A percentile compares a stretch with the other conserved stretches of the same genome.
Conservation (phyloP, 2,329 filamentous ascomycete species). For the Penicillium sp. region DNA sequence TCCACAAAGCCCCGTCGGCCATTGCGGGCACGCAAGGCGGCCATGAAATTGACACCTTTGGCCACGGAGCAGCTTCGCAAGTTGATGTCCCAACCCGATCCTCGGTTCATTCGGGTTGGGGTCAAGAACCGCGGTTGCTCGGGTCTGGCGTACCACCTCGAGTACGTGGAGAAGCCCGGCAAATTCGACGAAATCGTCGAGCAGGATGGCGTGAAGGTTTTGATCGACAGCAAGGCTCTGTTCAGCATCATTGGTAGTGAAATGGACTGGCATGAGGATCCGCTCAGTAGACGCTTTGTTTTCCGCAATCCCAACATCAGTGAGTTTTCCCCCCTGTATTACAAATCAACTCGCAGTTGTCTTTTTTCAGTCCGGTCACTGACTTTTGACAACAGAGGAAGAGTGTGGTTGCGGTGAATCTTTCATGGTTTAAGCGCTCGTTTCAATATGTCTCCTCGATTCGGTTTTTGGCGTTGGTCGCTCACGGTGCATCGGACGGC, state of each 20-base stretch:
- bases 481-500: constrained; percentile 43
- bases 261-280: constrained; percentile 99
- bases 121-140: constrained; percentile 95
- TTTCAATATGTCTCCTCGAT: constrained; percentile 20
- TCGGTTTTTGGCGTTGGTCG: constrained; percentile 26
- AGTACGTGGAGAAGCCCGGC: constrained; percentile 90
- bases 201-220: constrained; percentile 91
- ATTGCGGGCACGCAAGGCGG: constrained; percentile 82
- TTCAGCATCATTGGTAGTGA: constrained; percentile 98
- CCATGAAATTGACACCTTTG: constrained; percentile 79
- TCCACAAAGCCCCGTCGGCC: constrained; percentile 64
- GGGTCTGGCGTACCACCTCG: constrained; percentile 87
- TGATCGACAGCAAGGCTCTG: constrained; percentile 95
- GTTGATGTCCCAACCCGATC: constrained; percentile 80
- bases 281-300: constrained; percentile 86
- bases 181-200: constrained; percentile 90
- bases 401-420: constrained; percentile 96
- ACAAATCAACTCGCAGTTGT: constrained; percentile 2
- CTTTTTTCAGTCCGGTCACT: constrained; percentile 20
- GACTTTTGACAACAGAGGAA: constrained; percentile 68
- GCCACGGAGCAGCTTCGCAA: constrained; percentile 78
- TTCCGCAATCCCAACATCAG: constrained; percentile 99
- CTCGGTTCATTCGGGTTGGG: constrained; percentile 90
- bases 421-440: constrained; percentile 70
- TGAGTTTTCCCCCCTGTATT: constrained; percentile 56